Base-by-base conservation (phyloP, 441 rosid genomes). In the Euphorbia celastroides region DNA sequence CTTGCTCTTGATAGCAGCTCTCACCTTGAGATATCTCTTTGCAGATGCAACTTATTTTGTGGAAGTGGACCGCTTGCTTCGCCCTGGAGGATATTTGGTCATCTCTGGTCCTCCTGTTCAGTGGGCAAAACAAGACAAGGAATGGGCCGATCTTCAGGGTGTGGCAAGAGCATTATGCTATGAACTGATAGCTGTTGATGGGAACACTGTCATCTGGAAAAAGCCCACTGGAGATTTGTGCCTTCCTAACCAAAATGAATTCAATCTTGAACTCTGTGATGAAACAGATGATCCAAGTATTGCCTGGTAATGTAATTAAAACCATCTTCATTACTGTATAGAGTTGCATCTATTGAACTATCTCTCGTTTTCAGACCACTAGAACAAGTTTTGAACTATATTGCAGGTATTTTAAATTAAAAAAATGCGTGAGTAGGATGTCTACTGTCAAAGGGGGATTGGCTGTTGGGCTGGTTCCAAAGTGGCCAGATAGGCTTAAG, bases 101-200 rank as follows among this genome's bases (percentile, higher is more conserved):
- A 89, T 88, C 79, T 94, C 99, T 70, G 99, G 99, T 32, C 99
- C 99, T 65, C 99, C 99, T 38, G 97, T 91, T 25, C 96, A 86
- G 77, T 94, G 97, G 97, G 84, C 97, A 73, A 94, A 94, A 77
- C 97, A 89, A 74, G 97, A 94, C 80, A 94, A 91, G 80, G 97
- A 94, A 75, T 91, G 99, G 99, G 92, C 99, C 67, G 96, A 91
- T 76, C 97, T 91, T 79, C 99, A 91, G 77, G 93, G 88, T 64
- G 97, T 83, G 69, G 97, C 97, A 67, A 85, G 96, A 74, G 86
- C 90, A 63, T 80, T 91, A 79, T 91, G 97, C 72, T 89, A 94
- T 44, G 96, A 91, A 74, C 80, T 89, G 70, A 94, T 89, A 81
- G 96, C 86, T 13, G 96, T 91, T 38, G 99, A 94, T 77, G 93